Evolutionary conservation across 164 flowering plant species (phyloP), one percentile per base, ranked within the genome.

Genomic region (Brasenia schreberi): DNA sequence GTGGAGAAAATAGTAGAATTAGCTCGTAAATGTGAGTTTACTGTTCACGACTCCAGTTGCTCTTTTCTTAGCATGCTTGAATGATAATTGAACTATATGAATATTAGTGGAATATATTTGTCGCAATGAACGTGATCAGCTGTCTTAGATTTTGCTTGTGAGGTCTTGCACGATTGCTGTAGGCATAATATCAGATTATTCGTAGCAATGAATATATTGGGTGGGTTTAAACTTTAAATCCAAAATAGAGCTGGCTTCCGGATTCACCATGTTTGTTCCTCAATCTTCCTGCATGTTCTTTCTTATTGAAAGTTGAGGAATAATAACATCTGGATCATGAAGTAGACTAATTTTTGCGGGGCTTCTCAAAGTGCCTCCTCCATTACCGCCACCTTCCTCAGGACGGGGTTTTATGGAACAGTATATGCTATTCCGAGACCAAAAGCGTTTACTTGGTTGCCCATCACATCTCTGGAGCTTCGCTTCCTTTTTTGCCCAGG

Each of bases 341-440:
- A 18, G 42, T 9, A 45, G n/a, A 53, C 23, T 42, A 23, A 58
- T 39, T 43, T 11, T 27, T 53, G 19, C 16, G 19, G 42, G 62
- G 53, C n/a, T 45, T 66, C 59, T 43, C 11, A 9, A 44, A 43
- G n/a, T 23, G 60, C 17, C 61, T 66, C 86, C 88, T 77, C 93
- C 90, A 68, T 76, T 90, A 6, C 97, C 98, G 66, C 96, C 89
- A 70, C 90, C 86, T 72, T 65, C 82, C 72, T 90, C 98, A 74
- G 92, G 94, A 90, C 77, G 74, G 77, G 86, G 90, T 76, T 83
- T 64, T 33, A 66, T 63, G 59, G 76, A 88, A 60, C 97, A 87
- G 58, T 19, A 77, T 75, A 73, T 76, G 62, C 79, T 81, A 39
- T 87, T 87, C 64, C 78, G 72, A 70, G 82, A 75, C 75, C 79